These are phyloP conservation scores for Hymenoscyphus fraxineus DNA, from an alignment of 2,329 filamentous ascomycete genomes.

Conservation along the genomic window DNA sequence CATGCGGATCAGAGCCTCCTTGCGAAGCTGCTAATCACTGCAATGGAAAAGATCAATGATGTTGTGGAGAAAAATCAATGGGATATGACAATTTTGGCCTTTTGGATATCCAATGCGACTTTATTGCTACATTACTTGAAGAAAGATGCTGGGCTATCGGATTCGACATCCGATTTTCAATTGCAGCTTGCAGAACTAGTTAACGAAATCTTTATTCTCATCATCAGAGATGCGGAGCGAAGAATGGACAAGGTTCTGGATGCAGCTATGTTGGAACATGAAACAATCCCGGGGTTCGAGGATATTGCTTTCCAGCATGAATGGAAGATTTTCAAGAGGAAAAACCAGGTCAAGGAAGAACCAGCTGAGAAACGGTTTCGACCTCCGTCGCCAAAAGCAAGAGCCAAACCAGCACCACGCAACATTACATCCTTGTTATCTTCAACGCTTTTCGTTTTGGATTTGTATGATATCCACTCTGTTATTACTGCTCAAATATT, in stretches of 20 bases:
- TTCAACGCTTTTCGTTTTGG: constrained; percentile 92
- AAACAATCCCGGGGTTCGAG: constrained; percentile 95
- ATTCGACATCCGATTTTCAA: constrained; percentile 84
- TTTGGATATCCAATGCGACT: constrained; percentile 98
- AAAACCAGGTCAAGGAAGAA: constrained; percentile 84
- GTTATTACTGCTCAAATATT: constrained; percentile 91
- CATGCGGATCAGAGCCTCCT: constrained; percentile 85
- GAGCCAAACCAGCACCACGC: constrained; percentile 85
- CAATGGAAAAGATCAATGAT: constrained; percentile 94
- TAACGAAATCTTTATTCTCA: constrained; percentile 97
- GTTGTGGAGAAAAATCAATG: constrained; percentile 95
- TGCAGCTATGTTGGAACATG: constrained; percentile 90
- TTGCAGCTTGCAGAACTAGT: constrained; percentile 89
- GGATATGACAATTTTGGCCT: constrained; percentile 99
- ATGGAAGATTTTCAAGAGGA: constrained; percentile 95
- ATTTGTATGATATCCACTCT: constrained; percentile 98
- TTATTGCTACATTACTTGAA: constrained; percentile 94
- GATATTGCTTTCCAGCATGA: constrained; percentile 97
- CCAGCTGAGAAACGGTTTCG: constrained; percentile 86
- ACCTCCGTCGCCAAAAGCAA: constrained; percentile 87
- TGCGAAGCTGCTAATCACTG: constrained; percentile 72
- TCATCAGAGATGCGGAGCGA: constrained; percentile 92
- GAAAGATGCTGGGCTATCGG: constrained; percentile 79
- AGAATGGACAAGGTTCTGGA: constrained; percentile 95
- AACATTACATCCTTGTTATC: constrained; percentile 95